Evolutionary conservation across 352 stramenopile species (phyloP), one percentile per base, ranked within the genome.

Genomic region (Pythium inflatum): DNA sequence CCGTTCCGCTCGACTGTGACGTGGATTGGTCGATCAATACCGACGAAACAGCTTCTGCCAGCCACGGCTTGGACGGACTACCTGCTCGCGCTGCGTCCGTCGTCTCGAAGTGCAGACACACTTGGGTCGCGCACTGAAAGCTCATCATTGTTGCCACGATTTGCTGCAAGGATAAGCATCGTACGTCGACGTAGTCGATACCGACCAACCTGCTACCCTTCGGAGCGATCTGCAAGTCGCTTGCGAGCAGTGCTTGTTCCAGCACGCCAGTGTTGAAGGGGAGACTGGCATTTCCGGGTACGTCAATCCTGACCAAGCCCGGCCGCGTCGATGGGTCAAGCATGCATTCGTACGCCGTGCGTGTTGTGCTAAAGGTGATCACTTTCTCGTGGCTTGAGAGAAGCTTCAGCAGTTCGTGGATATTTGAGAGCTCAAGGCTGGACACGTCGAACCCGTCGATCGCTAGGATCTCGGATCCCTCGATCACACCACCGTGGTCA

Each of bases 351-450:
- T 87, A 85, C 22, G 72, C 78, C 0, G 56, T 62, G 5, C 51
- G 25, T 0, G 79, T 85, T 12, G 77, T 84, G 46, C 79, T 82
- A 66, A 91, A 91, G 0, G 83, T 83, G 46, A 91, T 87, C 12
- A 78, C 62, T 24, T 91, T 89, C 31, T 83, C 79, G 48, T 87
- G 74, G 2, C 27, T 46, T 18, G 66, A 58, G 13, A 91, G 64
- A 16, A 65, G 41, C n/a, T 68, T 76, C 24, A 91, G 62, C 2
- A 88, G 31, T 9, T 81, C 62, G 9, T 74, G 75, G 3, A 87
- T 62, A 16, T 86, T 68, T 7, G 50, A 22, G 2, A 89, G 55
- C 28, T 77, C 68, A 14, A 88, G 59, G 2, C 66, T 56, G 2
- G 74, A 73, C 1, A 87, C 66, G 33, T 84, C 66, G 36, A 89